A percentile compares a stretch with the other conserved stretches of the same genome.
These are phyloP conservation scores for Starmera pachycereana DNA, from an alignment of 805 yeast species.

Conservation along the genomic window DNA sequence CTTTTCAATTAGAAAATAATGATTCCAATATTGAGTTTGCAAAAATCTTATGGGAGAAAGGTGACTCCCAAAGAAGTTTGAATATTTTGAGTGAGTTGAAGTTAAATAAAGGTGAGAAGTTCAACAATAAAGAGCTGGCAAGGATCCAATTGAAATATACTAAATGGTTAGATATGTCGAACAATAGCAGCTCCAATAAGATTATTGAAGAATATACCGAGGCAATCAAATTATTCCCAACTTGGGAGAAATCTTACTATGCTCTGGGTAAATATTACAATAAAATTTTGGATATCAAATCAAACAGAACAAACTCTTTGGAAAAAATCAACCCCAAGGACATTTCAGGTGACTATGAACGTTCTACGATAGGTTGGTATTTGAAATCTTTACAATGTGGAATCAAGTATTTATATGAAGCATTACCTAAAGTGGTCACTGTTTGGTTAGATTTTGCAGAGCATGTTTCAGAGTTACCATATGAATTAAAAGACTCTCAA, in stretches of 20 bases:
- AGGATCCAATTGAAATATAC: constrained; percentile 66
- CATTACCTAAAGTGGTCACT: constrained; percentile 82
- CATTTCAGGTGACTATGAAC: constrained; percentile 42
- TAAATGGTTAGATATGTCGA: constrained; percentile 80
- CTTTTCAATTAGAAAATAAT: constrained; percentile 24
- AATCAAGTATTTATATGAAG: constrained; percentile 62
- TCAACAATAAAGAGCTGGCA: constrained; percentile 20
- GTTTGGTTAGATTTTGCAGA: constrained; percentile 77
- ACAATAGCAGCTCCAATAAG: constrained; percentile 66
- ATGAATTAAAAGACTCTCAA: constrained; percentile 8
- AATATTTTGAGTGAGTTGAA: constrained; percentile 41
- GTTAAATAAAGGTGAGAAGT: constrained; percentile 3
- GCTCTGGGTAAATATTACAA: constrained; percentile 71
- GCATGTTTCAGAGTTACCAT: constrained; percentile 14
- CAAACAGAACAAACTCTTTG: constrained; percentile 12
- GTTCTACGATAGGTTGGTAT: constrained; percentile 44
- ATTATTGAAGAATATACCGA: constrained; percentile 60
- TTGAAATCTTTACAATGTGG: constrained; percentile 52
- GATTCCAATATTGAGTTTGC: constrained; percentile 68
- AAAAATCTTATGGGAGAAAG: constrained; percentile 79
- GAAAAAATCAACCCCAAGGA: constrained; percentile 17
- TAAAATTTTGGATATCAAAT: constrained; percentile 62
- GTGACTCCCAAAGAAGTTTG: constrained; percentile 78
- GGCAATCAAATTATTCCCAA: constrained; percentile 41
- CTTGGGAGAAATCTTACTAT: constrained; percentile 75